A percentile compares a stretch with the other conserved stretches of the same genome.
Conservation (phyloP, 1,139 yeast genomes). For the Zhuliangozyma parablackwelliae region DNA sequence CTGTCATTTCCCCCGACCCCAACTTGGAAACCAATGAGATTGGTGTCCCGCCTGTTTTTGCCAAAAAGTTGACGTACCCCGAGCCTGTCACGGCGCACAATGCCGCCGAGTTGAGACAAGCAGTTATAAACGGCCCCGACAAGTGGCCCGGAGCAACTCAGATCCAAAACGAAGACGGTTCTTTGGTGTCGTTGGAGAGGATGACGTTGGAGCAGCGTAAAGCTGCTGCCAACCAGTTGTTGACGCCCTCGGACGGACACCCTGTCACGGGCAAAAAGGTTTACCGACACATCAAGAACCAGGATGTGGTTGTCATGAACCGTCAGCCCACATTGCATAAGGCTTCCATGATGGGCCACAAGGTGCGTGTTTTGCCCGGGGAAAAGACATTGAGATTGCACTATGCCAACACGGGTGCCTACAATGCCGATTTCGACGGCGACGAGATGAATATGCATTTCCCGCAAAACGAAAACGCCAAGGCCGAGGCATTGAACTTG, state of each 20-base stretch:
- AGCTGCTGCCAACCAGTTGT: conserved; percentile 90
- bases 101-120: conserved; percentile 84
- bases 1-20: conserved; percentile 99
- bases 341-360: conserved; percentile 99
- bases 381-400: conserved; percentile 95
- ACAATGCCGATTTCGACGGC: conserved; percentile 99
- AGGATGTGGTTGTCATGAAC: conserved; percentile 95
- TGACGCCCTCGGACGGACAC: conserved; percentile 71
- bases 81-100: conserved; percentile 97
- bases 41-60: conserved; percentile 99
- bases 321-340: conserved; percentile 99
- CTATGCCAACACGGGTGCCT: conserved; percentile 98
- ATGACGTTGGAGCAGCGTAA: conserved; percentile 93
- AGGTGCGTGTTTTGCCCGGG: conserved; percentile 92
- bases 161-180: conserved; percentile 96
- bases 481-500: conserved; percentile 90
- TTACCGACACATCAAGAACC: conserved; percentile 86
- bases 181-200: conserved; percentile 72
- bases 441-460: conserved; percentile 99
- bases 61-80: conserved; percentile 90
- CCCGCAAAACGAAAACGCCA: conserved; percentile 97
- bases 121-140: conserved; percentile 95
- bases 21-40: conserved; percentile 95
- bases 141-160: conserved; percentile 99
- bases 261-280: conserved; percentile 83